Conservation (phyloP, 2,329 filamentous ascomycete genomes). For the Trichoderma polysporum region DNA sequence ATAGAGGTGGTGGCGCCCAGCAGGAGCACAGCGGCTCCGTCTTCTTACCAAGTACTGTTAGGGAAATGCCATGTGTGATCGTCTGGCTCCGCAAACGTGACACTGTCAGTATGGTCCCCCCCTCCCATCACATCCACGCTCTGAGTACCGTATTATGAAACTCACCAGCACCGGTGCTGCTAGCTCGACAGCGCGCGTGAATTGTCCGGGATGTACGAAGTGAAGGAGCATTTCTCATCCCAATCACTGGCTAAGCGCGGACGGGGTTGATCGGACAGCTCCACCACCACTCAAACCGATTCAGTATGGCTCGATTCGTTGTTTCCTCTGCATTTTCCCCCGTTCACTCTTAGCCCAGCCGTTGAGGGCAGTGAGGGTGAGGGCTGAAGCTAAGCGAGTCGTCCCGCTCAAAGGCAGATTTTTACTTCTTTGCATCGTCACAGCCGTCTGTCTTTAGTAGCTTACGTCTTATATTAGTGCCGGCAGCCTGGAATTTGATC, state of each 20-base stretch:
- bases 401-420: neutral
- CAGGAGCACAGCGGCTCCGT: neutral
- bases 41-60: neutral
- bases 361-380: neutral
- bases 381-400: slow-evolving; percentile 17
- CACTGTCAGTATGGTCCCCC: slow-evolving; percentile 4
- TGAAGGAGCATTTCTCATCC: neutral
- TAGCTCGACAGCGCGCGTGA: slow-evolving; percentile 15
- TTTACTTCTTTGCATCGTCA: slow-evolving; percentile 3
- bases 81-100: slow-evolving; percentile 17
- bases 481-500: neutral
- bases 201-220: slow-evolving; percentile 7
- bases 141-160: neutral
- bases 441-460: neutral
- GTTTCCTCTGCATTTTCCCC: neutral
- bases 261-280: slow-evolving; percentile 15
- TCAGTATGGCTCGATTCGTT: slow-evolving; percentile 12
- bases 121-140: slow-evolving; percentile 5
- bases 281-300: slow-evolving; percentile 18
- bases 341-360: slow-evolving; percentile 1
- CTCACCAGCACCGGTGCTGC: slow-evolving; percentile 10
- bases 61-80: slow-evolving; percentile 9
- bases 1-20: neutral
- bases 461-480: slow-evolving; percentile 10
- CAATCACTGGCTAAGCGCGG: slow-evolving; percentile 9